These are phyloP conservation scores for Sporothrix protearum DNA, from an alignment of 2,329 filamentous ascomycete genomes.

Conservation along the genomic window DNA sequence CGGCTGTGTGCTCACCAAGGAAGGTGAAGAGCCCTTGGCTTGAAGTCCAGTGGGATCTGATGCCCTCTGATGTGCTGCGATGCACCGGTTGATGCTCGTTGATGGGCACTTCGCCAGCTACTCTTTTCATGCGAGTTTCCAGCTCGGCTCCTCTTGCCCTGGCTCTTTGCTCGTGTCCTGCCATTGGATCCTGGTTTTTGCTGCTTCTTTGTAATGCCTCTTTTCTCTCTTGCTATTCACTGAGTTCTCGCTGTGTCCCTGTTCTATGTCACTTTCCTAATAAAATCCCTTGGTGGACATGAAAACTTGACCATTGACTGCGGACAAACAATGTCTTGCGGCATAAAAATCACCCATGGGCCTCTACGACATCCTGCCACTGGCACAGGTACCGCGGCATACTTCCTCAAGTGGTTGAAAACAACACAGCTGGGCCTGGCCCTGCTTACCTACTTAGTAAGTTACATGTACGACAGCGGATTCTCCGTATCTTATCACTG, in stretches of 20 bases:
- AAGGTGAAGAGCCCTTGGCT: not conserved
- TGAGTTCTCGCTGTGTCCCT: not conserved
- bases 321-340: conserved; percentile 4
- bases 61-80: not conserved
- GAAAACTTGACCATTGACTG: conserved; percentile 2
- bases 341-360: not conserved
- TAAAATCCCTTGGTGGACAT: not conserved
- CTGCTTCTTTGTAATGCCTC: not conserved
- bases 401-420: not conserved
- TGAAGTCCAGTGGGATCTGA: not conserved
- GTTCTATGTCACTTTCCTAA: not conserved
- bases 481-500: not conserved
- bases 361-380: not conserved
- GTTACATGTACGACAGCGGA: too few species aligned
- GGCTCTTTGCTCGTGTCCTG: not conserved
- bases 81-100: conserved; percentile 1
- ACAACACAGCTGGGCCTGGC: not conserved
- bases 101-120: not conserved
- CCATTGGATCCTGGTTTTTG: not conserved
- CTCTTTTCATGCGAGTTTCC: not conserved
- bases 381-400: not conserved
- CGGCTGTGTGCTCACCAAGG: not conserved
- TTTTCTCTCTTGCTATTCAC: not conserved
- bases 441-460: not conserved
- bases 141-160: not conserved